Percentiles rank a stretch among this genome's conserved stretches.
Evolutionary conservation across 176 grass and related monocot genomes (phyloP).

Genomic region (barley (Hordeum vulgare)): DNA sequence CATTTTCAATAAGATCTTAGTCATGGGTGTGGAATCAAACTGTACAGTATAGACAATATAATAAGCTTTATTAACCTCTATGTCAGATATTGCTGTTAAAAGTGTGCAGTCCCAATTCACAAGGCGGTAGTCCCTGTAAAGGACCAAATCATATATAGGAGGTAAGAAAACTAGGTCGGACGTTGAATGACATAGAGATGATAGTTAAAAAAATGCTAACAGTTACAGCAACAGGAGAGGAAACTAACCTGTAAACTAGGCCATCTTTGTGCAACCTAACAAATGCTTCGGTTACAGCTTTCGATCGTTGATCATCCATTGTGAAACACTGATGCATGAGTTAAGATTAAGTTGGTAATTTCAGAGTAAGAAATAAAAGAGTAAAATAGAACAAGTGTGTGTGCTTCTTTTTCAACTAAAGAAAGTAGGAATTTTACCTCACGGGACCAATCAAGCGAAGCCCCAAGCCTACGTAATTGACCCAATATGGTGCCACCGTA

Average conservation of each 20-base stretch:
- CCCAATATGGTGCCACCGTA: constrained; percentile 77
- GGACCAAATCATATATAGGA: constrained; percentile 2
- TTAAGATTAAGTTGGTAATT: constrained; percentile 10
- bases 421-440: constrained; percentile 47
- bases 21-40: neutral
- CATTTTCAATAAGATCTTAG: neutral
- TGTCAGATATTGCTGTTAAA: constrained; percentile 85
- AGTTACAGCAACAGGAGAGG: constrained; percentile 8
- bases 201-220: neutral
- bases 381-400: neutral
- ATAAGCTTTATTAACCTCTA: constrained; percentile 56
- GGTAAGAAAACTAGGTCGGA: neutral
- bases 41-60: constrained; percentile 1
- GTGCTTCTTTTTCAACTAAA: neutral
- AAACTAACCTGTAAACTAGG: constrained; percentile 80
- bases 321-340: constrained; percentile 74
- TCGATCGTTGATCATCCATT: constrained; percentile 85
- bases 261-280: constrained; percentile 77
- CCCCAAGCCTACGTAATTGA: constrained; percentile 82
- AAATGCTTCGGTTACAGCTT: constrained; percentile 87
- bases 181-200: neutral
- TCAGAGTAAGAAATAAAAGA: neutral
- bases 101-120: constrained; percentile 98
- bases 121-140: constrained; percentile 70
- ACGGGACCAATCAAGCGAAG: constrained; percentile 88